Percentiles rank a stretch among this genome's conserved stretches.
These are phyloP conservation scores for Neonectria hederae DNA, from an alignment of 2,329 filamentous ascomycete genomes.

Conservation along the genomic window DNA sequence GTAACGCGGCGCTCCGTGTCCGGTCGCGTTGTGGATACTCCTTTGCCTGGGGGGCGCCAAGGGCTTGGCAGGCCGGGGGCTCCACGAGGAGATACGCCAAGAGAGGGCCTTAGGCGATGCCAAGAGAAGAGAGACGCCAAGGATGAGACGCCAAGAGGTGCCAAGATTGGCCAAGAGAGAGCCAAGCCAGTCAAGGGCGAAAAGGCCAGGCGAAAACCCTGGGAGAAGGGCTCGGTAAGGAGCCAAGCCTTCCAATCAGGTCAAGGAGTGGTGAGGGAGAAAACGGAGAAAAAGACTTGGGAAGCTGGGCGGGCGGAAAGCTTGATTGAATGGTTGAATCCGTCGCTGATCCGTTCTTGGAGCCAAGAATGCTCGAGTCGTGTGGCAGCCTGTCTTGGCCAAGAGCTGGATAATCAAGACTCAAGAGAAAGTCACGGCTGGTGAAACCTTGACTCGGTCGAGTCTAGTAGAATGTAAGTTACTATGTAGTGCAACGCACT, in stretches of 20 bases:
- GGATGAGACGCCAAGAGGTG: neutral
- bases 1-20: neutral
- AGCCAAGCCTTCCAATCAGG: neutral
- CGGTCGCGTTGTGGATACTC: neutral
- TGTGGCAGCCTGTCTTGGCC: conserved; percentile 37
- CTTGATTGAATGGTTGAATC: conserved; percentile 29
- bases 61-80: neutral
- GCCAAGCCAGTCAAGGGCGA: conserved; percentile 2
- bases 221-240: conserved; percentile 5
- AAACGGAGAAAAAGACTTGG: neutral
- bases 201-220: neutral
- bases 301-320: conserved; percentile 36
- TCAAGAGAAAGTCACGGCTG: conserved; percentile 4
- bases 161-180: conserved; percentile 3
- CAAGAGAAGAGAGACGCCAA: neutral
- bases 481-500: too few relatives aligned
- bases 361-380: conserved; percentile 30
- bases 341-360: neutral
- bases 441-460: neutral
- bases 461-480: neutral
- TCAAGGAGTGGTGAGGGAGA: neutral
- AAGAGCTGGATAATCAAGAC: conserved; percentile 3
- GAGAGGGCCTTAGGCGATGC: neutral
- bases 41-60: neutral
- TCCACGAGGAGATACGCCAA: neutral